Conservation (phyloP, 225 moss, liverwort and hornwort genomes). For the Straminergon stramineum region DNA sequence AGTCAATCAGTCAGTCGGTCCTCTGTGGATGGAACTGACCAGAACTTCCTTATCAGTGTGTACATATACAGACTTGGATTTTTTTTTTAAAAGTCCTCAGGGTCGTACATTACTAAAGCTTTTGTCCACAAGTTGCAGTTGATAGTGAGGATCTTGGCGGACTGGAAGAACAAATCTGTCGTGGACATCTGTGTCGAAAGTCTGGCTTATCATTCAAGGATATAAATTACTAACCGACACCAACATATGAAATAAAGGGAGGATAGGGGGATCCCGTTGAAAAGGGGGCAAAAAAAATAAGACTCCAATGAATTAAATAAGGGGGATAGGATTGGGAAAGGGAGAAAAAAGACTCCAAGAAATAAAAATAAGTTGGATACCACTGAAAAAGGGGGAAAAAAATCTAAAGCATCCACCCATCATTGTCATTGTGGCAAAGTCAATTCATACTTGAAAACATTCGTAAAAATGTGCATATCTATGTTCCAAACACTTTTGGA, state of each 20-base stretch:
- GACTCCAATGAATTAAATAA: too few species aligned
- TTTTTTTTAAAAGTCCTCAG: neutral
- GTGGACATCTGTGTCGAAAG: neutral
- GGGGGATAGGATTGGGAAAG: too few species aligned
- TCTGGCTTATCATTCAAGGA: neutral
- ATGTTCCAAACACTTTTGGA: neutral
- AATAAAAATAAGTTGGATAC: neutral
- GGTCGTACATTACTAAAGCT: neutral
- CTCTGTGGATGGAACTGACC: neutral
- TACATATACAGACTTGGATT: neutral
- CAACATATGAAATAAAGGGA: neutral
- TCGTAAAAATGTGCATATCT: neutral
- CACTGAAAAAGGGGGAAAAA: neutral
- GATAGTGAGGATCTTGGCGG: neutral
- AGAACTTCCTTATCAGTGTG: too few species aligned
- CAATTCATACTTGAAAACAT: neutral
- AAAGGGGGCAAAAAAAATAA: too few species aligned
- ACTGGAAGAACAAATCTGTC: neutral
- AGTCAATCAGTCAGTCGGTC: neutral
- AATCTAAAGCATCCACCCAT: neutral
- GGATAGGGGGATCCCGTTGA: neutral
- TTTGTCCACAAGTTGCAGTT: neutral
- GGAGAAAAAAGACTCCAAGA: too few species aligned
- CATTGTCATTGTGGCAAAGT: neutral
- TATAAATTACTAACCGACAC: neutral